A percentile compares a stretch with the other conserved stretches of the same genome.
phyloP scores from a whole-genome alignment of 768 basidiomycete species.

The Pisolithus orientalis region DNA sequence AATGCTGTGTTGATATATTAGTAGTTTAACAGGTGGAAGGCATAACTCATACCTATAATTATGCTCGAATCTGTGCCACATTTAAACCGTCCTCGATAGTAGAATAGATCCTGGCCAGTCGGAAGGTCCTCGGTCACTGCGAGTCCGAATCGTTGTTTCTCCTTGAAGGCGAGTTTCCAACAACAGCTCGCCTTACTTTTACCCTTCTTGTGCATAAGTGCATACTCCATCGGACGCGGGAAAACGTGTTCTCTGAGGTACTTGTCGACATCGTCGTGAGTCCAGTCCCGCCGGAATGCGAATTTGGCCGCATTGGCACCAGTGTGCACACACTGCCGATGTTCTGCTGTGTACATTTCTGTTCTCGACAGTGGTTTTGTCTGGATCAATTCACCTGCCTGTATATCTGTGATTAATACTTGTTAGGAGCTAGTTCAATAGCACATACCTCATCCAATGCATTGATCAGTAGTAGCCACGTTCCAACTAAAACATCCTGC shows the following conservation, averaged over 20 bases:
- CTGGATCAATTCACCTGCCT: background rate
- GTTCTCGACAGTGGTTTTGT: background rate
- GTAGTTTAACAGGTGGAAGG: background rate
- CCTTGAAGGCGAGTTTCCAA: constrained; percentile 2
- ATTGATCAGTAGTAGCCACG: background rate
- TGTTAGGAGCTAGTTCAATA: background rate
- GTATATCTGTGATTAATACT: background rate
- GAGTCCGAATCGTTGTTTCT: background rate
- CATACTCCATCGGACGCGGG: background rate
- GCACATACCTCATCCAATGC: background rate
- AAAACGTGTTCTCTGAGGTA: background rate
- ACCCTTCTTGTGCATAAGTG: background rate
- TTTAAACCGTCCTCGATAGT: background rate
- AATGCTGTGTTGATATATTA: background rate
- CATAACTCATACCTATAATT: background rate
- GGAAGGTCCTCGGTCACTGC: background rate
- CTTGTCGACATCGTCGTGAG: background rate
- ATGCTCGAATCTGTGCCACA: background rate
- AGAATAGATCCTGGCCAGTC: background rate
- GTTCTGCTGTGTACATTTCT: background rate
- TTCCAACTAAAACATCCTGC: background rate
- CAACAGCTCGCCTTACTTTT: background rate
- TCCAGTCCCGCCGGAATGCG: background rate
- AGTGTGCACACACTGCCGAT: background rate
- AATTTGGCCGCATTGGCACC: background rate